Percentiles rank a stretch among this genome's conserved stretches.
Evolutionary conservation across 306 rosid species (phyloP).

Genomic region (Cajanus cajan): DNA sequence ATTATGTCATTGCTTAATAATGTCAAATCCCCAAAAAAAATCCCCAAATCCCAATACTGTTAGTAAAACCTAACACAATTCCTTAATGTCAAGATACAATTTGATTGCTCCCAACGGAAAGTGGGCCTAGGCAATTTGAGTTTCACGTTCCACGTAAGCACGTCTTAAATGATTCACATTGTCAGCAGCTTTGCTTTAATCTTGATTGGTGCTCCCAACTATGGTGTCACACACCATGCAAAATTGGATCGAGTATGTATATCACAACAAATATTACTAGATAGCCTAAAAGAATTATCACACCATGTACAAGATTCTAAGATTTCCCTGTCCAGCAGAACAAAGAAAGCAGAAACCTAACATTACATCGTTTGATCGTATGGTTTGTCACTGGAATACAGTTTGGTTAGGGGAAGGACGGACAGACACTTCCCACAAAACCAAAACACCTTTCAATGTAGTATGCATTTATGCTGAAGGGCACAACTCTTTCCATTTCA

Average conservation of each 20-base stretch:
- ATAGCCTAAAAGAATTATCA: conserved; percentile 71
- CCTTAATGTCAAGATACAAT: background rate
- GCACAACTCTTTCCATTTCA: conserved; percentile 38
- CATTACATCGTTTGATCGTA: conserved; percentile 48
- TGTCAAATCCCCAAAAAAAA: background rate
- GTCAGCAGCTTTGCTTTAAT: conserved; percentile 32
- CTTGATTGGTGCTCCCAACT: conserved; percentile 8
- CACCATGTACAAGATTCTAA: conserved; percentile 63
- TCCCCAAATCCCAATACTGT: background rate
- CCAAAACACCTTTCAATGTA: conserved; percentile 50
- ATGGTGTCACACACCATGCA: conserved; percentile 27
- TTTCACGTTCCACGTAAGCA: background rate
- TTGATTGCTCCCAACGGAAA: background rate
- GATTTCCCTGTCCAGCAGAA: conserved; percentile 49
- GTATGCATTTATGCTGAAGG: conserved; percentile 34
- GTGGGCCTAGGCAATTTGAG: background rate
- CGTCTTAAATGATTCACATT: background rate
- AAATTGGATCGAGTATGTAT: conserved; percentile 38
- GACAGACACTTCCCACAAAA: conserved; percentile 39
- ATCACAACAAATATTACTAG: conserved; percentile 48
- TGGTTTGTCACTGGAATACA: conserved; percentile 47
- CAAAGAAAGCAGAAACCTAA: conserved; percentile 45
- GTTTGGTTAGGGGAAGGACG: conserved; percentile 36
- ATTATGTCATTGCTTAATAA: background rate
- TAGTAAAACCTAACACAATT: background rate